Base-by-base conservation (phyloP, 371 early-diverging fungal genomes). In the Rhizopus sp. region DNA sequence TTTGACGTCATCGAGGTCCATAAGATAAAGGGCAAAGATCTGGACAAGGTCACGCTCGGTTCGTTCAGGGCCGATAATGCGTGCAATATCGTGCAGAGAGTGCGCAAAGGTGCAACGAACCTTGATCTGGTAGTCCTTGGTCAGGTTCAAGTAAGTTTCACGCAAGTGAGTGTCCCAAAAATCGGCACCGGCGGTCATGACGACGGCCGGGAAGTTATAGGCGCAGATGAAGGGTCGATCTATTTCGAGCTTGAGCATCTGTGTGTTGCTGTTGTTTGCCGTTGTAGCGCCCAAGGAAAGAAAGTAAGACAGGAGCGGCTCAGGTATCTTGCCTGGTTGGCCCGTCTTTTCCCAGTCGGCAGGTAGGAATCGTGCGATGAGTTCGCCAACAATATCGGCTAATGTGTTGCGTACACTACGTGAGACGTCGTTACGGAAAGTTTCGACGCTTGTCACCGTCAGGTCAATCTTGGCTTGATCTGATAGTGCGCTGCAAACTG, bases 141-240 rank as follows among this genome's bases (percentile, higher is more conserved):
- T 75, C 41, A 83, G 50, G 38, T 69, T 71, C 8, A 77, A 45
- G 62, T 80, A 83, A 3, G 78, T 77, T 2, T 80, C 83, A 12
- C 77, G 70, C 5, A 83, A 65, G 52, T 83, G 79, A 2, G 67
- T 62, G 45, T 80, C 78, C 83, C 83, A 83, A 47, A 76, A 73
- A 10, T 68, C 74, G 0, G 66, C 80, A 37, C 85, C 85, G 15
- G 82, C 85, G 4, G 85, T 83, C 46, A 85, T 51, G 6, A 82
- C 70, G 12, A 85, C 85, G 16, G 81, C 85, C 17, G 85, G 85
- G 52, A 85, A 85, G 33, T 80, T 85, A 55, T 78, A 85, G 6
- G 85, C 85, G 47, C 85, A 85, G 47, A 82, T 78, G 16, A 73
- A 72, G 0, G 83, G 75, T 29, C 83, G 78, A 61, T 85, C 85